Percentiles rank a stretch among this genome's conserved stretches.
phyloP scores from a whole-genome alignment of 1,284 basidiomycete species.

The Ustilago crameri region DNA sequence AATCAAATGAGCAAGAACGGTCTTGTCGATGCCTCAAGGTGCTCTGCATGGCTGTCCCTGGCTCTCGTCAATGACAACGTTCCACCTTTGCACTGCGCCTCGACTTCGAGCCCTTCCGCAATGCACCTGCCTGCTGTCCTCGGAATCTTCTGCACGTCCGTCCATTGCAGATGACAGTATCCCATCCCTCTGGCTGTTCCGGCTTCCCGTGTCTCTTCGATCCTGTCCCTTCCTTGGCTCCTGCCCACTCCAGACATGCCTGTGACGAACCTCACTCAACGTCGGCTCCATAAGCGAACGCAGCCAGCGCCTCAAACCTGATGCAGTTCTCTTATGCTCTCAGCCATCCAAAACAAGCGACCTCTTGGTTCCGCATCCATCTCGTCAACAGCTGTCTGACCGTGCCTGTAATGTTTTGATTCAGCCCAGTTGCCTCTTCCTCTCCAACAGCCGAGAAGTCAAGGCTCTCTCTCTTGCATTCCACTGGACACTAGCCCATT shows the following conservation, averaged over 20 bases:
- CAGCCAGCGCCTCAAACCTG: constrained; percentile 21
- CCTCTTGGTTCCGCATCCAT: background rate
- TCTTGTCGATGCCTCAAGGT: constrained; percentile 5
- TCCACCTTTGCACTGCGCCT: constrained; percentile 3
- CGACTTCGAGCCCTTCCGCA: constrained; percentile 14
- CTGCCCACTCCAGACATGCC: constrained; percentile 34
- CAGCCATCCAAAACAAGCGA: constrained; percentile 14
- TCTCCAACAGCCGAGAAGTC: background rate
- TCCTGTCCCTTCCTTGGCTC: background rate
- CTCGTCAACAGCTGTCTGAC: constrained; percentile 1
- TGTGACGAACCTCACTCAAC: constrained; percentile 42
- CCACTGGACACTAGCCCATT: constrained; percentile 1
- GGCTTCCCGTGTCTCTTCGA: constrained; percentile 3
- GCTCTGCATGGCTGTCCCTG: constrained; percentile 4
- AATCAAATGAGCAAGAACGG: constrained; percentile 4
- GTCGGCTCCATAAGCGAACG: constrained; percentile 38
- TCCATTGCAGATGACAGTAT: constrained; percentile 5
- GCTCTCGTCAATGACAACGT: background rate
- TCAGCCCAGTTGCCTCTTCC: background rate
- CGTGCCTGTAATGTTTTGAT: constrained; percentile 43
- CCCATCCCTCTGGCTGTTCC: background rate
- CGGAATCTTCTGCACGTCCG: constrained; percentile 38
- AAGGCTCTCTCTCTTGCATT: background rate
- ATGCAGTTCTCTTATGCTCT: constrained; percentile 1
- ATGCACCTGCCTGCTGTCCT: constrained; percentile 44